phyloP scores from a whole-genome alignment of 148 eudicot genomes.

The Spergularia bocconei region DNA sequence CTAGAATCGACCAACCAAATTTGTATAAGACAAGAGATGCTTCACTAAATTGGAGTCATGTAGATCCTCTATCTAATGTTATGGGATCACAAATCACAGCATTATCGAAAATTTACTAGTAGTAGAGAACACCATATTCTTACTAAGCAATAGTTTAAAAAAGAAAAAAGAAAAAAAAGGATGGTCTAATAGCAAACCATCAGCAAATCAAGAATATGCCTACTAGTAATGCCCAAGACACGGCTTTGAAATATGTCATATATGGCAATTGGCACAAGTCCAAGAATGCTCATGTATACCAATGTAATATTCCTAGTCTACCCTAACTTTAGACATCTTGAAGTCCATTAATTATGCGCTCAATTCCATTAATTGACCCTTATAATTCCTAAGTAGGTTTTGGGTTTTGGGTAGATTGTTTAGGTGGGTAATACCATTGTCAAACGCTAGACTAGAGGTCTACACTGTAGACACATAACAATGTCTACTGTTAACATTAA shows the following conservation, averaged over 20 bases:
- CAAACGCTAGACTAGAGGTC: too few relatives aligned
- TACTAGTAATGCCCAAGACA: background rate
- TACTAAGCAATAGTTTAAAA: too few relatives aligned
- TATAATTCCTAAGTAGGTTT: background rate
- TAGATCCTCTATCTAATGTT: background rate
- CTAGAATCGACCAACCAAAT: too few relatives aligned
- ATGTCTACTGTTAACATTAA: too few relatives aligned
- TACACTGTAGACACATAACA: too few relatives aligned
- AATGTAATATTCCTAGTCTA: background rate
- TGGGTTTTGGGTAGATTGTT: background rate
- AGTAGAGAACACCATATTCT: background rate
- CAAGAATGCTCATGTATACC: background rate
- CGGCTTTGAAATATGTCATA: background rate
- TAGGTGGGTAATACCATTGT: background rate
- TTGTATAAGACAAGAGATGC: too few relatives aligned
- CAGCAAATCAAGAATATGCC: too few relatives aligned
- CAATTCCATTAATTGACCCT: background rate
- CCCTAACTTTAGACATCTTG: background rate
- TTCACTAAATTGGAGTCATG: background rate
- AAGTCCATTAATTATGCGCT: background rate
- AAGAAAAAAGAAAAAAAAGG: too few relatives aligned
- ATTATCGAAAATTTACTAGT: background rate
- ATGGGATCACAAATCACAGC: background rate
- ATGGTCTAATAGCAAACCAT: too few relatives aligned
- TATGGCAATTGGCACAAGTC: background rate